Percentiles rank a stretch among this genome's conserved stretches.
Conservation (phyloP, 345 rosid species). For the Capsella bursapastoris region DNA sequence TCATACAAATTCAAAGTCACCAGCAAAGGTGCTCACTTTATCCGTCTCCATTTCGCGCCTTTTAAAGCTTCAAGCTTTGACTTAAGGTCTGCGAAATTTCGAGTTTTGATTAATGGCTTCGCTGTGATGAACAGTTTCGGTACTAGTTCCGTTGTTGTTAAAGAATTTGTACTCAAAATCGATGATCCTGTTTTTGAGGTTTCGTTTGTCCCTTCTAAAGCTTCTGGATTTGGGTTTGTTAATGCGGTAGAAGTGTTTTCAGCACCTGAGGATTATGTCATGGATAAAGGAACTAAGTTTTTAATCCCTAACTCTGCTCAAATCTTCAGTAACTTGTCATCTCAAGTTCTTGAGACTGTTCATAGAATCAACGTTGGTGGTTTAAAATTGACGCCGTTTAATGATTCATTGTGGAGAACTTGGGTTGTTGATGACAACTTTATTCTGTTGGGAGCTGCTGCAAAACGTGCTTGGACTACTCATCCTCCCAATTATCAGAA, state of each 20-base stretch:
- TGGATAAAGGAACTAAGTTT: conserved; percentile 69
- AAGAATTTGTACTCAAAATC: conserved; percentile 59
- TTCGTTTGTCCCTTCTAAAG: conserved; percentile 49
- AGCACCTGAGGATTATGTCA: conserved; percentile 65
- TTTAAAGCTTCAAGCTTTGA: conserved; percentile 56
- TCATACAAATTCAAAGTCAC: conserved; percentile 56
- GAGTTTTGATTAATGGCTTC: conserved; percentile 60
- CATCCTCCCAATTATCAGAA: conserved; percentile 68
- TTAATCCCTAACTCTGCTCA: conserved; percentile 50
- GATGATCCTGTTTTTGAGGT: conserved; percentile 55
- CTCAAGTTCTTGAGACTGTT: conserved; percentile 71
- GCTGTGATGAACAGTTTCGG: conserved; percentile 54
- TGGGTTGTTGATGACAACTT: conserved; percentile 88
- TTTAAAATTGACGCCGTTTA: conserved; percentile 73
- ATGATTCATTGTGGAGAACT: conserved; percentile 92
- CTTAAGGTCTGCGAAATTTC: conserved; percentile 60
- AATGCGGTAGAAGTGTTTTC: conserved; percentile 83
- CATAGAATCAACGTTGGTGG: conserved; percentile 95
- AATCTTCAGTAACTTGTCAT: conserved; percentile 60
- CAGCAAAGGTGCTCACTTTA: conserved; percentile 65
- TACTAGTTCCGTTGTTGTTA: conserved; percentile 41
- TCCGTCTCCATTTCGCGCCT: conserved; percentile 95
- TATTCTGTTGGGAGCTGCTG: conserved; percentile 68
- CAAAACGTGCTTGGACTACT: conserved; percentile 57
- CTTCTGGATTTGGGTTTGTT: conserved; percentile 65